Evolutionary conservation across 2,329 filamentous ascomycete species (phyloP).

Genomic region (Aspergillus sp.): DNA sequence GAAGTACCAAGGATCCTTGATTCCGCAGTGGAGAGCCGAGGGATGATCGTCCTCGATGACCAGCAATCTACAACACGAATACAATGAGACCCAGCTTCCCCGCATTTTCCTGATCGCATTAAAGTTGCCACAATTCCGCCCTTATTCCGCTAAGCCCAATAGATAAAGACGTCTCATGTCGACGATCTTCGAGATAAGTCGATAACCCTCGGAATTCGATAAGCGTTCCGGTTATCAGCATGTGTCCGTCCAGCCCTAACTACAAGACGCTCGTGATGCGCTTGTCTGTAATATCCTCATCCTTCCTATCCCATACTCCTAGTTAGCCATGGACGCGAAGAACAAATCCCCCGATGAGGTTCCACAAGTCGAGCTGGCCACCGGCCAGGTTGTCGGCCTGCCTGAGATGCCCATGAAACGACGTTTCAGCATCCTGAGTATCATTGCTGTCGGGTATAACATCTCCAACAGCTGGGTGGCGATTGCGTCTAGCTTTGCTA

Average conservation of each 20-base stretch:
- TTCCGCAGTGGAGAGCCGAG: neutral
- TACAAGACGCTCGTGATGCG: neutral
- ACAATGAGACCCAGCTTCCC: neutral
- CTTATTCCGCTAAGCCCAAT: neutral
- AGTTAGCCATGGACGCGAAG: conserved; percentile 10
- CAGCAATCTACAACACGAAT: neutral
- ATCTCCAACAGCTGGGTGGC: conserved; percentile 27
- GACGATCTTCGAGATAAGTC: neutral
- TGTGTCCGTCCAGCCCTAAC: neutral
- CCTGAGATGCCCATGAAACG: conserved; percentile 21
- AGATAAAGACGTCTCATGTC: neutral
- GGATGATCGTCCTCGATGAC: neutral
- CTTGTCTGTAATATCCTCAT: neutral
- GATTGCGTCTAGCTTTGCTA: conserved; percentile 25
- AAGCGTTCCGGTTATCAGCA: conserved; percentile 13
- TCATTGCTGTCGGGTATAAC: conserved; percentile 25
- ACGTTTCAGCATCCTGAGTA: conserved; percentile 24
- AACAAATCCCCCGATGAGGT: conserved; percentile 2
- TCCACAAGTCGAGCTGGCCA: conserved; percentile 18
- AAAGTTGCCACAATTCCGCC: neutral
- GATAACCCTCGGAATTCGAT: conserved; percentile 16
- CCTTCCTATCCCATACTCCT: neutral
- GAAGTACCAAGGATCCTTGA: neutral
- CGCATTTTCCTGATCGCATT: neutral
- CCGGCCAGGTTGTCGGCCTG: conserved; percentile 20